A percentile compares a stretch with the other conserved stretches of the same genome.
Evolutionary conservation across 805 yeast species (phyloP).

Genomic region (Schwanniomyces pseudopolymorphus): DNA sequence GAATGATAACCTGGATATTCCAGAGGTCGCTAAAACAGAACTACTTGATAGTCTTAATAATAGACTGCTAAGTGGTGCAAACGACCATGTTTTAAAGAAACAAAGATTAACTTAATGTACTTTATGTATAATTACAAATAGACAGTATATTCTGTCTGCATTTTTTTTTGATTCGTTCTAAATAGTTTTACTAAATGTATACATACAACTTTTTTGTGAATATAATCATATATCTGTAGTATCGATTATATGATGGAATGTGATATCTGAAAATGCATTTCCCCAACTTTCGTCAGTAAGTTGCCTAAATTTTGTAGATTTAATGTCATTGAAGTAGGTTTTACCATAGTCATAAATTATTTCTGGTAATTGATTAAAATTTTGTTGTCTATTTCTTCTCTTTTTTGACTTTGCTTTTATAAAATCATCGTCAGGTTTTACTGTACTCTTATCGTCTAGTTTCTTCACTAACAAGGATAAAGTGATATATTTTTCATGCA

Average conservation of each 20-base stretch:
- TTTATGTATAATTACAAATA: background rate
- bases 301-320: slow-evolving; percentile 17
- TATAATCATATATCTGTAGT: background rate
- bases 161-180: background rate
- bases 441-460: slow-evolving; percentile 8
- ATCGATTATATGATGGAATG: slow-evolving; percentile 43
- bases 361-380: slow-evolving; percentile 26
- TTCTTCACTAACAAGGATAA: slow-evolving; percentile 39
- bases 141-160: background rate
- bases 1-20: slow-evolving; percentile 5
- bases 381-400: slow-evolving; percentile 17
- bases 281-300: slow-evolving; percentile 45
- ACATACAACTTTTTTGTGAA: background rate
- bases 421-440: slow-evolving; percentile 18
- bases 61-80: background rate
- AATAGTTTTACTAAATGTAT: background rate
- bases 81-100: slow-evolving; percentile 19
- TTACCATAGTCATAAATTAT: slow-evolving; percentile 28
- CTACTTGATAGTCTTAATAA: background rate
- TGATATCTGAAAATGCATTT: slow-evolving; percentile 53
- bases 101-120: slow-evolving; percentile 15
- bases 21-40: slow-evolving; percentile 4
- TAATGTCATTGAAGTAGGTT: slow-evolving; percentile 29
- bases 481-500: slow-evolving; percentile 43
- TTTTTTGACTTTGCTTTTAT: slow-evolving; percentile 14